These are phyloP conservation scores for Xerocomus spinulosus DNA, from an alignment of 768 basidiomycete species.

Conservation along the genomic window DNA sequence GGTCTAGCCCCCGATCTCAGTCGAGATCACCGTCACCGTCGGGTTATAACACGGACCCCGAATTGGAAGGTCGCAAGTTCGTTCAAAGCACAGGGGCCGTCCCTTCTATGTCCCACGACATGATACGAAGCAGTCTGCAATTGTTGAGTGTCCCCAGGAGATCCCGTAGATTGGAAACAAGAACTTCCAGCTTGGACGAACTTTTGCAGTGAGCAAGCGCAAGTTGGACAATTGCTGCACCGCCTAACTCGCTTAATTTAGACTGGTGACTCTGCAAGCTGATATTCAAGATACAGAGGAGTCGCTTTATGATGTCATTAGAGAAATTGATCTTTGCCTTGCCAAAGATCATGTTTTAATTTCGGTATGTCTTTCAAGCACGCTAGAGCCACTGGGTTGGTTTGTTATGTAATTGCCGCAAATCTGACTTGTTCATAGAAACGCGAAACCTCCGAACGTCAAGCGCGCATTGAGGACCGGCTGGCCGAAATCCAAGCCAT, in stretches of 20 bases:
- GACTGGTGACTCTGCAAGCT: conserved; percentile 51
- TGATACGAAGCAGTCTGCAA: conserved; percentile 13
- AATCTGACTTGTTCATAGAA: conserved; percentile 40
- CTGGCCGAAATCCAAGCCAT: conserved; percentile 40
- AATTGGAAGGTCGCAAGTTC: conserved; percentile 45
- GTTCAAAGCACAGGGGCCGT: conserved; percentile 28
- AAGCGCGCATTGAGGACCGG: conserved; percentile 51
- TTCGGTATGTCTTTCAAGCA: conserved; percentile 38
- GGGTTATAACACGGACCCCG: conserved; percentile 73
- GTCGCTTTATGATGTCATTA: conserved; percentile 46
- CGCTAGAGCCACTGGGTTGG: too few relatives aligned
- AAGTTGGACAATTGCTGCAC: not conserved
- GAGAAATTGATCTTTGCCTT: conserved; percentile 45
- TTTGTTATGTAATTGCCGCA: conserved; percentile 25
- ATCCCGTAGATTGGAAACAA: conserved; percentile 28
- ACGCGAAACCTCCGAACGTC: conserved; percentile 65
- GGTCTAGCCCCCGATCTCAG: conserved; percentile 24
- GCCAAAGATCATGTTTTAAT: conserved; percentile 36
- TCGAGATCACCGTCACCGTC: conserved; percentile 53
- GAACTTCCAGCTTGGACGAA: conserved; percentile 62
- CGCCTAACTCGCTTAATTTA: conserved; percentile 21
- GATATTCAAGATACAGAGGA: conserved; percentile 47
- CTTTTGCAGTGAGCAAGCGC: conserved; percentile 56
- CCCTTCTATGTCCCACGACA: conserved; percentile 18
- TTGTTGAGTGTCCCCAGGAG: conserved; percentile 15